Evolutionary conservation across 768 basidiomycete species (phyloP), one percentile per base, ranked within the genome.

Genomic region (Vishniacozyma victoriae): DNA sequence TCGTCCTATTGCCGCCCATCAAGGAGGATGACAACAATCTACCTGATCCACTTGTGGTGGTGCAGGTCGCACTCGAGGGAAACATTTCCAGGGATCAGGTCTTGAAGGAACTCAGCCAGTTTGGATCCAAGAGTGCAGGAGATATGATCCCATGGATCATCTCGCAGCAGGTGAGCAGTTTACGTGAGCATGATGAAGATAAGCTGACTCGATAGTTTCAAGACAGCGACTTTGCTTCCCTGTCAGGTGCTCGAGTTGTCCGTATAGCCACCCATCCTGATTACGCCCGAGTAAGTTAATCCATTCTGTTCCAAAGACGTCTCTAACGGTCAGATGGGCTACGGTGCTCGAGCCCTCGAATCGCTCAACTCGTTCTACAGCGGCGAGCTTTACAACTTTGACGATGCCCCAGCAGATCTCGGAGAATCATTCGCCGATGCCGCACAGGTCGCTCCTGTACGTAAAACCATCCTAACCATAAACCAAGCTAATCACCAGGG

Each of bases 131-230:
- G 47, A 85, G 86, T 2, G 85, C 88, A 0, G 95, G 95, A 1
- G 95, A 99, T 74, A 83, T 99, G 82, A 95, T 99, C 50, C 95
- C 95, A 0, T 99, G 95, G 93, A 76, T 95, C 20, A 76, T 99
- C 38, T 82, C 87, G 36, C 89, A 91, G 70, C 77, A 78, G 69
- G 76, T 74, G 41, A 33, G n/a, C n/a, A n/a, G n/a, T n/a, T n/a
- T n/a, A n/a, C n/a, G n/a, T n/a, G 70, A 42, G 15, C 18, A 45
- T 12, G 25, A 18, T 11, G 25, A 11, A 43, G 19, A 5, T n/a
- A 14, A 22, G 46, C 58, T 64, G 41, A 54, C 23, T 14, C 4
- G 18, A 11, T 83, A 96, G 76, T 99, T 87, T 77, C 90, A 95
- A 75, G 95, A 99, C 72, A 84, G 80, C 58, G 85, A 86, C 68